Percentiles rank a stretch among this genome's conserved stretches.
phyloP scores from a whole-genome alignment of 169 alveolate genomes.

The Plasmodium gonderi region DNA sequence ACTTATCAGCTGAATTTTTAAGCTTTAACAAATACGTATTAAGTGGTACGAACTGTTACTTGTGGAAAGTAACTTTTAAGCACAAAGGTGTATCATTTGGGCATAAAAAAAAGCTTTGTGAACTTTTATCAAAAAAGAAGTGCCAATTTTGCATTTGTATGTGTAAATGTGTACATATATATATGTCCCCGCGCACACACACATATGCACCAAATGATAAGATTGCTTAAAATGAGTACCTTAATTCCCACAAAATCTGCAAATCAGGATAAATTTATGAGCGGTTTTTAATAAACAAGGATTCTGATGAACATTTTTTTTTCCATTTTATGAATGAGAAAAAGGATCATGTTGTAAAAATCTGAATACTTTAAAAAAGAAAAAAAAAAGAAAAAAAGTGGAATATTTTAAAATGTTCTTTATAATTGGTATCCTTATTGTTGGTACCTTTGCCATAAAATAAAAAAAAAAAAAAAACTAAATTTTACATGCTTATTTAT shows the following conservation, averaged over 20 bases:
- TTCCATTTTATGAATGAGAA: constrained; percentile 5
- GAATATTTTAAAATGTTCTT: neutral
- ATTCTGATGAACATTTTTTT: neutral
- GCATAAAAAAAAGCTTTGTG: neutral
- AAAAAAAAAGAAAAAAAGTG: neutral
- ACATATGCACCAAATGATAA: neutral
- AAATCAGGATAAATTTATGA: neutral
- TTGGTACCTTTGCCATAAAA: neutral
- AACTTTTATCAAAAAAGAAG: constrained; percentile 9
- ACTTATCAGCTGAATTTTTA: neutral
- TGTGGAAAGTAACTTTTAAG: constrained; percentile 14
- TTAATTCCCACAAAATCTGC: neutral
- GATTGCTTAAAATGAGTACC: neutral
- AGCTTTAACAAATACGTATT: constrained; percentile 25
- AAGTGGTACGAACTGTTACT: constrained; percentile 2
- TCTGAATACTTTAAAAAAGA: constrained; percentile 4
- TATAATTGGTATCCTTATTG: constrained; percentile 1
- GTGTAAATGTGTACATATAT: constrained; percentile 13
- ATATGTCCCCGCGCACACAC: neutral
- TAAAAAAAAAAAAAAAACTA: neutral
- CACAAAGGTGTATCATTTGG: constrained; percentile 3
- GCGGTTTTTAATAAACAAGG: neutral
- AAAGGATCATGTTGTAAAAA: constrained; percentile 12
- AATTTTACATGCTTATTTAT: neutral
- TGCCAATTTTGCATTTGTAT: neutral